A percentile compares a stretch with the other conserved stretches of the same genome.
Conservation (phyloP, 352 stramenopile genomes). For the Pythium aquatile region DNA sequence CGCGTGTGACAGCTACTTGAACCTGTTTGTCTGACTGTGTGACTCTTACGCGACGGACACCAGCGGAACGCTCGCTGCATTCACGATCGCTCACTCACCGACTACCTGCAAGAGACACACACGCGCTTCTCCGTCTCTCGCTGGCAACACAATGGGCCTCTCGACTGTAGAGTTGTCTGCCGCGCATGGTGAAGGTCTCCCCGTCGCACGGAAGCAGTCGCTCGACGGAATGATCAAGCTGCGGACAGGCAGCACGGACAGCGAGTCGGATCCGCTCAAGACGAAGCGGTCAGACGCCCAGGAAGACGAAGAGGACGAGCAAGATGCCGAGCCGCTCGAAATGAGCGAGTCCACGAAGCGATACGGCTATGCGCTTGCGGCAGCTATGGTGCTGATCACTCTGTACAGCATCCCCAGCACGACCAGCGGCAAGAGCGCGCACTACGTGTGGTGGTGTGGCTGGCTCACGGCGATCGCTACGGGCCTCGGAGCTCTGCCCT, state of each 20-base stretch:
- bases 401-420: constrained; percentile 57
- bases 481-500: constrained; percentile 93
- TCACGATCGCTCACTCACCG: constrained; percentile 5
- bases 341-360: constrained; percentile 28
- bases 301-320: constrained; percentile 15
- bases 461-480: constrained; percentile 97
- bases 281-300: not conserved
- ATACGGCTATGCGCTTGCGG: constrained; percentile 48
- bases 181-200: not conserved
- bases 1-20: constrained; percentile 4
- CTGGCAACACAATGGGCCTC: constrained; percentile 5
- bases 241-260: constrained; percentile 6
- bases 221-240: constrained; percentile 12
- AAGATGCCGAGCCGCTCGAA: constrained; percentile 23
- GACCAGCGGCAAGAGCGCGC: constrained; percentile 51
- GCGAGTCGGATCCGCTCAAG: constrained; percentile 13
- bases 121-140: not conserved
- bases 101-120: constrained; percentile 4
- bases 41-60: not conserved
- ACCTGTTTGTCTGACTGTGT: too few relatives aligned
- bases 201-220: not conserved
- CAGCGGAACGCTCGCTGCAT: not conserved
- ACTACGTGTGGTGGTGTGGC: constrained; percentile 97
- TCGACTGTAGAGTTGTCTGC: constrained; percentile 11
- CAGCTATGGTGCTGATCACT: constrained; percentile 56